Evolutionary conservation across 1,284 basidiomycete species (phyloP).

Genomic region (Sanguinoderma infundibulare): DNA sequence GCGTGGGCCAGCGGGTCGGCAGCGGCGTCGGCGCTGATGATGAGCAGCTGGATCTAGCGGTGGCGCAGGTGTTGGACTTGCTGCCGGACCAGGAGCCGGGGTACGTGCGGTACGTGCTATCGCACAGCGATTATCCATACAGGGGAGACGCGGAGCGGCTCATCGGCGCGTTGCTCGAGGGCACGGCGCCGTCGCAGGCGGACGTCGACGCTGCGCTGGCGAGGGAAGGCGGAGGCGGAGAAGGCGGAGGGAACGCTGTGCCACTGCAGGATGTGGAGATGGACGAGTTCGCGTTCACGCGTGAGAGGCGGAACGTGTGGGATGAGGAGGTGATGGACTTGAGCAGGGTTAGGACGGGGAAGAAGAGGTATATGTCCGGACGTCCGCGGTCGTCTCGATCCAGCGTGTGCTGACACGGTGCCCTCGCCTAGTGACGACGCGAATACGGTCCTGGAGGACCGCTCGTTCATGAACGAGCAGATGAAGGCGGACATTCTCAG

Average conservation of each 20-base stretch:
- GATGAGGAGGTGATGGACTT: slow-evolving; percentile 73
- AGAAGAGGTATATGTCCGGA: slow-evolving; percentile 56
- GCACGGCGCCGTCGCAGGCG: slow-evolving; percentile 57
- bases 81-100: slow-evolving; percentile 59
- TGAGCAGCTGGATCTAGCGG: slow-evolving; percentile 52
- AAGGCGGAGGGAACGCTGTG: background rate
- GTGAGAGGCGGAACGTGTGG: slow-evolving; percentile 70
- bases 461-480: slow-evolving; percentile 65
- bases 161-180: slow-evolving; percentile 72
- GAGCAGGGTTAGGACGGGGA: slow-evolving; percentile 63
- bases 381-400: background rate
- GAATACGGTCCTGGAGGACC: slow-evolving; percentile 53
- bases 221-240: background rate
- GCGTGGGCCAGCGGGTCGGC: slow-evolving; percentile 32
- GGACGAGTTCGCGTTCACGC: slow-evolving; percentile 42
- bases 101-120: slow-evolving; percentile 63
- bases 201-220: slow-evolving; percentile 32
- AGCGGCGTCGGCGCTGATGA: background rate
- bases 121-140: slow-evolving; percentile 51
- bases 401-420: slow-evolving; percentile 14
- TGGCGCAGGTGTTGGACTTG: slow-evolving; percentile 72
- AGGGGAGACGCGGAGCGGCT: slow-evolving; percentile 59
- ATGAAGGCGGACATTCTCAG: slow-evolving; percentile 85
- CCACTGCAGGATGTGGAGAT: background rate
- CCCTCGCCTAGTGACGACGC: slow-evolving; percentile 53